Conservation (phyloP, 2,329 filamentous ascomycete species). For the Kalaharituber pfeilii region DNA sequence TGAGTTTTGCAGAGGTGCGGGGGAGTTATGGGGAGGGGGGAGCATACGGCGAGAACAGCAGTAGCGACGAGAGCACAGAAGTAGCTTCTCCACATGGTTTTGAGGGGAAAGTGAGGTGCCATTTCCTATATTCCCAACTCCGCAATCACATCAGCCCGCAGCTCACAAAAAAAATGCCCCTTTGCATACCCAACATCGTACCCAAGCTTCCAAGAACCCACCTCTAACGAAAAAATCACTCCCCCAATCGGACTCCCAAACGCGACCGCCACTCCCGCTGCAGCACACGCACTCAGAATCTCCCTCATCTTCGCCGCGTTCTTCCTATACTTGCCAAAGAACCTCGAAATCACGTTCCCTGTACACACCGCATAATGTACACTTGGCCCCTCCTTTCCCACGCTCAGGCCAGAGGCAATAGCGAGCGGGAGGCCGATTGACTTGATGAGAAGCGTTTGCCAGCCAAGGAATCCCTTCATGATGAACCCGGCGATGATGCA, state of each 20-base stretch:
- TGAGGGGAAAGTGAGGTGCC: slow-evolving; percentile 88
- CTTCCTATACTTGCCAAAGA: slow-evolving; percentile 80
- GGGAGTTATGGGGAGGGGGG: not conserved
- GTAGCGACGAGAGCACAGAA: slow-evolving; percentile 94
- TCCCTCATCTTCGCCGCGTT: slow-evolving; percentile 91
- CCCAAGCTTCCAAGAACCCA: slow-evolving; percentile 15
- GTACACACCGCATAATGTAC: slow-evolving; percentile 99
- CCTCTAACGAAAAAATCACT: slow-evolving; percentile 83
- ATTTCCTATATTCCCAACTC: slow-evolving; percentile 44
- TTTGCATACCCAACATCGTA: too few relatives aligned
- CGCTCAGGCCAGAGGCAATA: slow-evolving; percentile 82
- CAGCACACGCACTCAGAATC: slow-evolving; percentile 84
- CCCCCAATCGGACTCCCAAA: slow-evolving; percentile 96
- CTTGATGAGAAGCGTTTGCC: slow-evolving; percentile 85
- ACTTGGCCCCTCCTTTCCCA: slow-evolving; percentile 93
- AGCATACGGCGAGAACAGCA: slow-evolving; percentile 55
- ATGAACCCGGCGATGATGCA: slow-evolving; percentile 97
- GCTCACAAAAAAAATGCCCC: not conserved
- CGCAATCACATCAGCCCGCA: not conserved
- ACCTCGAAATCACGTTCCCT: slow-evolving; percentile 82
- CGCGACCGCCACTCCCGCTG: slow-evolving; percentile 85
- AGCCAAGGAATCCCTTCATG: slow-evolving; percentile 94
- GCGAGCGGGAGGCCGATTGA: slow-evolving; percentile 77
- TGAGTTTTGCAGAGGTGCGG: not conserved
- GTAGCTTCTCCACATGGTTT: slow-evolving; percentile 95